Percentiles rank a stretch among this genome's conserved stretches.
Conservation (phyloP, 192 early-diverging fungal genomes). For the Oehlia diaphana region DNA sequence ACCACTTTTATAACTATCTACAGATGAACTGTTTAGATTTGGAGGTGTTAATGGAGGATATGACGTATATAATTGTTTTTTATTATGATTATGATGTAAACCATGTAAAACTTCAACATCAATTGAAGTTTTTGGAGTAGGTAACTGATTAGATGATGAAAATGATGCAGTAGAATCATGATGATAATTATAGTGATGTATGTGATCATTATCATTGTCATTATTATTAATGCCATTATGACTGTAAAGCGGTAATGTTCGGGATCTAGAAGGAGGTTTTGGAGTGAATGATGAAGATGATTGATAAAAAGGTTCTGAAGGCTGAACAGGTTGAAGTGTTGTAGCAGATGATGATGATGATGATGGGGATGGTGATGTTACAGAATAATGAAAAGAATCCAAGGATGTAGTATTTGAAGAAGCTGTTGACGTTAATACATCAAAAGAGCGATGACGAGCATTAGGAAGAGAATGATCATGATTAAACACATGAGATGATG, state of each 20-base stretch:
- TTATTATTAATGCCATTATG: background rate
- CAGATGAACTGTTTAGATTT: background rate
- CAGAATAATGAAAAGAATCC: background rate
- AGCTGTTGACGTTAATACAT: background rate
- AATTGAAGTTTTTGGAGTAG: slow-evolving; percentile 5
- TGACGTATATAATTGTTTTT: slow-evolving; percentile 16
- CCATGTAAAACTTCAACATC: background rate
- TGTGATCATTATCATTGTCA: background rate
- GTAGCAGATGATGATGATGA: background rate
- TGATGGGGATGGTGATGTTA: background rate
- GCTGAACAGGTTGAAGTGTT: background rate
- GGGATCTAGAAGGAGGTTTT: background rate
- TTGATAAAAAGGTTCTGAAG: background rate
- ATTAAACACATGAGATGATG: background rate
- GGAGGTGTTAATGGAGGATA: background rate
- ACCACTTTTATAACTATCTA: background rate
- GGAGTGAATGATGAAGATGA: background rate
- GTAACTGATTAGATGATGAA: background rate
- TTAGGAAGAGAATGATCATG: background rate
- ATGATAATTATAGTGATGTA: background rate
- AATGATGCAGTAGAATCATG: background rate
- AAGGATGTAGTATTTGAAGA: background rate
- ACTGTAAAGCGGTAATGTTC: background rate
- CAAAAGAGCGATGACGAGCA: background rate
- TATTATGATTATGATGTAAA: too few species aligned